These are phyloP conservation scores for Dictyostelium brefeldianum DNA, from an alignment of 78 protist genomes.

Conservation along the genomic window DNA sequence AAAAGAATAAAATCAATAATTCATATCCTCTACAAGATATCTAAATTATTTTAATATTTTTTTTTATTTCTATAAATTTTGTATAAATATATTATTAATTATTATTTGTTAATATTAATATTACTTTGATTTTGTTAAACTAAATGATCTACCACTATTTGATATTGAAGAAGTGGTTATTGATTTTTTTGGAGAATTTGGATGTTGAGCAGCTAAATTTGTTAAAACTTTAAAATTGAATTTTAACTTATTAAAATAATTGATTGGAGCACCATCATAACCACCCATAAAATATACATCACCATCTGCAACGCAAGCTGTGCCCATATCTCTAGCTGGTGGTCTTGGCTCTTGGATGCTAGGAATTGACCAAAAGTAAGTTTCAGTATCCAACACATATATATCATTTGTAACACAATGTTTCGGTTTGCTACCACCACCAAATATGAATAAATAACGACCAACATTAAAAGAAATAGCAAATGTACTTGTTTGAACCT, in stretches of 20 bases:
- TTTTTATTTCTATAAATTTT: no score
- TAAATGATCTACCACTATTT: no score
- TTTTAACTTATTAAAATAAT: constrained; percentile 57
- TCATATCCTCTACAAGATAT: no score
- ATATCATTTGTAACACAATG: constrained; percentile 78
- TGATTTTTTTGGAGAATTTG: not conserved
- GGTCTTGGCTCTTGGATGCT: constrained; percentile 45
- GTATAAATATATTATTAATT: not conserved
- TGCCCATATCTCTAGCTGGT: constrained; percentile 82
- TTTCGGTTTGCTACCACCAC: constrained; percentile 76
- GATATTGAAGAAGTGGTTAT: no score
- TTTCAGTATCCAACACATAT: constrained; percentile 71
- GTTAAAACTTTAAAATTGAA: constrained; percentile 57
- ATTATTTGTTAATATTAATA: no score
- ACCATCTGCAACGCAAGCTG: constrained; percentile 78
- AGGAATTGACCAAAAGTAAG: constrained; percentile 44
- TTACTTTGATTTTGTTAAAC: not conserved
- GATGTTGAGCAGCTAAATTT: constrained; percentile 20
- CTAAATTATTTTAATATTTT: no score
- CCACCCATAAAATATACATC: constrained; percentile 81
- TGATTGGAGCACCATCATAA: constrained; percentile 75
- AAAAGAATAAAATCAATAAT: no score
- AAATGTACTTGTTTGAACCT: constrained; percentile 81
- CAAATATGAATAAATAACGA: constrained; percentile 75
- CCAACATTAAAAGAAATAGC: constrained; percentile 72